Percentiles rank a stretch among this genome's conserved stretches.
Evolutionary conservation across 352 stramenopile genomes (phyloP).

Genomic region (Phytophthora uliginosa): DNA sequence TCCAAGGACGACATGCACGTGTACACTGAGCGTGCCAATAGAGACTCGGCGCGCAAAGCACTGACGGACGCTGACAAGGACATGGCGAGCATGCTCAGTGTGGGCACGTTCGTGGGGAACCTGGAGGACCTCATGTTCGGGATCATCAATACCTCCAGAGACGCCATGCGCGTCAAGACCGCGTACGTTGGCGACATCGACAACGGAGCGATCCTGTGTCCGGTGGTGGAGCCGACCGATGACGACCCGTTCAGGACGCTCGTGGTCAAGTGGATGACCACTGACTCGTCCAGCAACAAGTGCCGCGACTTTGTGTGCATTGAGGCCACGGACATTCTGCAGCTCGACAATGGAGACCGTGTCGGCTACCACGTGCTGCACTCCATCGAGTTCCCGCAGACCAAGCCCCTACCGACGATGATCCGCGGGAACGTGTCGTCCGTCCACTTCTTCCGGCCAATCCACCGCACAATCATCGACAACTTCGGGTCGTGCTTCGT

Average conservation of each 20-base stretch:
- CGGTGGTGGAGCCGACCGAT: not conserved
- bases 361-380: constrained; percentile 38
- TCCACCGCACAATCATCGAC: constrained; percentile 37
- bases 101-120: constrained; percentile 25
- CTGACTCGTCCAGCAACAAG: constrained; percentile 12
- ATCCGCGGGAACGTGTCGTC: constrained; percentile 27
- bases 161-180: constrained; percentile 34
- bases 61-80: not conserved
- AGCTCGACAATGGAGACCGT: constrained; percentile 26
- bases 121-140: constrained; percentile 42
- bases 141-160: constrained; percentile 25
- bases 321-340: constrained; percentile 30
- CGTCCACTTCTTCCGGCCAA: constrained; percentile 30
- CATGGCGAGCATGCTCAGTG: not conserved
- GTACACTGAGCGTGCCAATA: constrained; percentile 22
- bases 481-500: constrained; percentile 24
- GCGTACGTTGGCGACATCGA: constrained; percentile 12
- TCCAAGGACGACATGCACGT: constrained; percentile 38
- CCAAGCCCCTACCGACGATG: constrained; percentile 16
- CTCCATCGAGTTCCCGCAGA: constrained; percentile 35
- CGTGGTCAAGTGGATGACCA: constrained; percentile 32
- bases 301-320: constrained; percentile 34
- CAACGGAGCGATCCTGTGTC: not conserved
- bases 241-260: not conserved
- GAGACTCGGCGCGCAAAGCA: not conserved